phyloP scores from a whole-genome alignment of 2,329 filamentous ascomycete species.

The Dactylonectria estremocensis region DNA sequence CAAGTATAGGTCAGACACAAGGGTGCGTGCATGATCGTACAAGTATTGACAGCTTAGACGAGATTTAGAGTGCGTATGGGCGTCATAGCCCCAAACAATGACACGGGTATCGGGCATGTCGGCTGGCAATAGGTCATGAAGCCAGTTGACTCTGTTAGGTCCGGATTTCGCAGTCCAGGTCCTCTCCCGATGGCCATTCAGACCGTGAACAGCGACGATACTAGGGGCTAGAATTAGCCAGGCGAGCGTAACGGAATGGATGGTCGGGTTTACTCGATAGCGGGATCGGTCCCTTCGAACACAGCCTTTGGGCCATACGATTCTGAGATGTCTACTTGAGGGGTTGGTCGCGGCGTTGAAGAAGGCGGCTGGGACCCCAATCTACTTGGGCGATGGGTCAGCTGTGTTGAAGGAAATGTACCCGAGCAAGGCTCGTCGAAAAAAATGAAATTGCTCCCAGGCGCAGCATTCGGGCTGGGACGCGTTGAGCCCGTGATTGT shows the following conservation, averaged over 20 bases:
- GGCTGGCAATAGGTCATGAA: slow-evolving; percentile 73
- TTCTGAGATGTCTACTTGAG: too few species aligned
- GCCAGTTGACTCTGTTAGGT: slow-evolving; percentile 76
- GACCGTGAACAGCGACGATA: slow-evolving; percentile 80
- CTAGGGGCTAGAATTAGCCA: neutral
- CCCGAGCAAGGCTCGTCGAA: too few species aligned
- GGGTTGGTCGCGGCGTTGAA: too few species aligned
- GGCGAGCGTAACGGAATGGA: neutral
- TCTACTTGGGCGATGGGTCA: too few species aligned
- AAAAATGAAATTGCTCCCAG: too few species aligned
- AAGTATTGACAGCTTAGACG: slow-evolving; percentile 1
- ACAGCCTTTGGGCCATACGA: neutral
- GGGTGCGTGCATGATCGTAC: slow-evolving; percentile 9
- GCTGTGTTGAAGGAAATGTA: too few species aligned
- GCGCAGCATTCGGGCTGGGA: too few species aligned
- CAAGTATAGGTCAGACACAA: slow-evolving; percentile 6
- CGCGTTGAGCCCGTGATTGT: too few species aligned
- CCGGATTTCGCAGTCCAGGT: slow-evolving; percentile 68
- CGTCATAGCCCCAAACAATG: slow-evolving; percentile 16
- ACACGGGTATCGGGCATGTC: slow-evolving; percentile 8
- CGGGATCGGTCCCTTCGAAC: slow-evolving; percentile 1
- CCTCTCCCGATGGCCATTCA: slow-evolving; percentile 75
- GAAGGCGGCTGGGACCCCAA: too few species aligned
- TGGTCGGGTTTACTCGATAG: neutral
- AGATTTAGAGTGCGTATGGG: slow-evolving; percentile 1